These are phyloP conservation scores for Trichoderma citrinoviride DNA, from an alignment of 2,329 filamentous ascomycete genomes.

Conservation along the genomic window DNA sequence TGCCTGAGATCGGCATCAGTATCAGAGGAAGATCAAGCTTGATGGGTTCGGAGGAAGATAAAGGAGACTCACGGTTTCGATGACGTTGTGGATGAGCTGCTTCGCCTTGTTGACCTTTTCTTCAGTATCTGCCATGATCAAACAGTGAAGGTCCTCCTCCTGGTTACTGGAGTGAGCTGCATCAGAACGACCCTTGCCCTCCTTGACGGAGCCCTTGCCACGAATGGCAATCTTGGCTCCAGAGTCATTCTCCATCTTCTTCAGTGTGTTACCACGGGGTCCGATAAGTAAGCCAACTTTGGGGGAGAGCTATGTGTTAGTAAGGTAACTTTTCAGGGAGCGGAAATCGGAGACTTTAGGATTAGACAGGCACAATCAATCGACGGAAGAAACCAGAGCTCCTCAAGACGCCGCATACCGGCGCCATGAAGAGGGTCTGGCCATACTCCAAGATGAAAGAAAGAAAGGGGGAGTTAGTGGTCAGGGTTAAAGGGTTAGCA, in stretches of 20 bases:
- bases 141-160: slow-evolving; percentile 97
- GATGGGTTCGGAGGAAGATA: background rate
- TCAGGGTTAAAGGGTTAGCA: slow-evolving; percentile 96
- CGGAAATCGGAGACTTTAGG: slow-evolving; percentile 23
- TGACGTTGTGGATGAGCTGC: slow-evolving; percentile 96
- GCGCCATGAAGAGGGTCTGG: slow-evolving; percentile 39
- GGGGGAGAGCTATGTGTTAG: slow-evolving; percentile 90
- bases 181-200: slow-evolving; percentile 98
- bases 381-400: slow-evolving; percentile 34
- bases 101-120: slow-evolving; percentile 99
- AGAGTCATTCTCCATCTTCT: slow-evolving; percentile 99
- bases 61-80: slow-evolving; percentile 79
- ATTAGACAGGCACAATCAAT: slow-evolving; percentile 37
- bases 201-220: slow-evolving; percentile 98
- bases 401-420: slow-evolving; percentile 34
- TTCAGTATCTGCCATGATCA: slow-evolving; percentile 99
- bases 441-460: slow-evolving; percentile 44
- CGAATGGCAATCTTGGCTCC: slow-evolving; percentile 98
- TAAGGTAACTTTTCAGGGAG: slow-evolving; percentile 43
- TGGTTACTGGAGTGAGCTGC: slow-evolving; percentile 99
- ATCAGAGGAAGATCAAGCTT: background rate
- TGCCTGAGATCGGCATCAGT: slow-evolving; percentile 58
- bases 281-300: slow-evolving; percentile 99
- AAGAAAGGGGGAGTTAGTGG: slow-evolving; percentile 43
- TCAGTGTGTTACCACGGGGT: slow-evolving; percentile 98